Evolutionary conservation across 441 rosid genomes (phyloP), one percentile per base, ranked within the genome.

Genomic region (Melastoma candidum): DNA sequence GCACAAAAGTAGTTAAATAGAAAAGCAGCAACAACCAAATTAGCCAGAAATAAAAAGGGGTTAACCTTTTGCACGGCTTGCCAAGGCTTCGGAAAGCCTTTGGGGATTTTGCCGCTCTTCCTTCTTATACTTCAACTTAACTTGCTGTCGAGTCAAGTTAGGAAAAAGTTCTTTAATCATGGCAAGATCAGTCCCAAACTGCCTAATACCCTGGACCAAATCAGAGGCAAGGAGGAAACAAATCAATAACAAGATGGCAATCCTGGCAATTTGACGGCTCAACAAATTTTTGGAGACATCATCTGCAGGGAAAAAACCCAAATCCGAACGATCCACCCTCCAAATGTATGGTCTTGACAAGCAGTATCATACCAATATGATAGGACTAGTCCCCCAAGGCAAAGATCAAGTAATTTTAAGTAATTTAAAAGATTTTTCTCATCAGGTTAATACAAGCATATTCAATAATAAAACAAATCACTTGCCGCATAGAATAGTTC

Each of bases 151-250:
- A 2, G 89, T 77, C 70, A 81, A 69, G 13, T 78, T 65, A 48
- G 95, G 87, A 58, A 92, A 92, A 57, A 88, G 77, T 49, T 71
- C 90, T 69, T 79, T 85, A 55, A 88, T 74, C 87, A 88, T 71
- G 9, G 87, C 75, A 43, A 92, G 74, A 72, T 88, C 94, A 50
- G 89, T 83, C 47, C 98, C 97, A 65, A 92, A 92, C 71, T 88
- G 89, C 50, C 47, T 74, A 59, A 90, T 56, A 47, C 88, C 95
- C 97, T 87, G 68, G 56, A 59, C 56, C 25, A 54, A 24, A 57
- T 44, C n/a, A 7, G 5, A 48, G 45, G 27, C 36, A 48, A 12
- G 9, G 14, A 5, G 9, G 13, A 12, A 6, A 4, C 8, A 8
- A 2, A 32, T 32, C 41, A 32, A 32, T 8, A 32, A 32, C 26